Base-by-base conservation (phyloP, 371 early-diverging fungal species). In the Mortierella sp. region DNA sequence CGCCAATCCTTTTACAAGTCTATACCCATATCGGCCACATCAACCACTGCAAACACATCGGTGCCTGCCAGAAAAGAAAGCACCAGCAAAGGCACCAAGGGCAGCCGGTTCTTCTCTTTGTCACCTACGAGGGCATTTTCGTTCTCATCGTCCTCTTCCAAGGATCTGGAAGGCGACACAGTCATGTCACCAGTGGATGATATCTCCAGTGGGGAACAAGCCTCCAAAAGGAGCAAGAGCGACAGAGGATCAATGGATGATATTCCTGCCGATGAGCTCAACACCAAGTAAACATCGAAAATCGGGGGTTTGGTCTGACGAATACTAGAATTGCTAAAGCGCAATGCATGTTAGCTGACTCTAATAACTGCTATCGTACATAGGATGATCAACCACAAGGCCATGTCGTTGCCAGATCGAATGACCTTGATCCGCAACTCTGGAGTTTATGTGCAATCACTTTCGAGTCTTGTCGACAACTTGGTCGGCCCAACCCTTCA, bases 351-450 rank as follows among this genome's bases (percentile, higher is more conserved):
- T n/a, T 55, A 55, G 5, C 21, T 55, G 21, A 8, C 6, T 65
- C 38, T 19, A 21, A 38, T 26, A 45, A 72, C 73, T 55, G 38
- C 19, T 60, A 50, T 45, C 70, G 28, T 6, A 52, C 42, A 24
- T 63, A 83, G 86, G 42, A 58, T 75, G 52, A 74, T 82, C 52
- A 79, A 84, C 24, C 68, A 57, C 14, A 75, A 48, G 28, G 54
- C 80, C 3, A 79, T 79, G 80, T 72, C 88, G 16, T 72, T 87
- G 44, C 80, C 89, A 0, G 83, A 89, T 31, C 74, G 79, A 14
- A 88, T 93, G 88, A 90, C 91, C 0, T 73, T 90, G 54, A 80
- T 92, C 28, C 90, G 93, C 31, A 92, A 94, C 74, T 89, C 93
- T 10, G 90, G 92, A 4, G 88, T 92, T 2, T 94, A 93, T 88